phyloP scores from a whole-genome alignment of 2,329 filamentous ascomycete genomes.

The Aspergillus terreus region DNA sequence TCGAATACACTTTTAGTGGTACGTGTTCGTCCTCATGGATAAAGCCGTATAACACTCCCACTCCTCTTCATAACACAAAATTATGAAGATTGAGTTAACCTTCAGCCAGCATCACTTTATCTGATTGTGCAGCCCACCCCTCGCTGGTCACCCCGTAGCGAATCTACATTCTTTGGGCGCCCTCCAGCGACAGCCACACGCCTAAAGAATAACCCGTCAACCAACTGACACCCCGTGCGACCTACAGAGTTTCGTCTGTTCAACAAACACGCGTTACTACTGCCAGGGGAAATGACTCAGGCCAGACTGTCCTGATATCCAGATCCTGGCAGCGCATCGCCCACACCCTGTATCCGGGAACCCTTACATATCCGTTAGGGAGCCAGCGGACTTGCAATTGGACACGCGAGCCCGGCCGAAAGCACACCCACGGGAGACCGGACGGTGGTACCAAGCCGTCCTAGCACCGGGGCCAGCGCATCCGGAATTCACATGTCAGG shows the following conservation, averaged over 20 bases:
- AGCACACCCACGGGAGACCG: background rate
- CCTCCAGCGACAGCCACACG: no score
- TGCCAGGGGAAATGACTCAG: no score
- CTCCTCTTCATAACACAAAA: background rate
- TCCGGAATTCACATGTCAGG: background rate
- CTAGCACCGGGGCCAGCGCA: background rate
- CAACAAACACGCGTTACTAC: no score
- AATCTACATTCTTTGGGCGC: no score
- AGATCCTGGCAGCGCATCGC: no score
- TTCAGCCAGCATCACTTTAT: background rate
- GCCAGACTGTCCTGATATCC: no score
- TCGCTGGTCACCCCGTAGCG: background rate
- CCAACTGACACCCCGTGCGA: no score
- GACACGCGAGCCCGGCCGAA: background rate
- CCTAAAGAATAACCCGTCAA: no score
- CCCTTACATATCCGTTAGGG: no score
- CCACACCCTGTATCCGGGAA: no score
- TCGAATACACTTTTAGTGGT: background rate
- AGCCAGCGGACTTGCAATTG: background rate
- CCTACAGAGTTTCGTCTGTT: no score
- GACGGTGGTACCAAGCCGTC: background rate
- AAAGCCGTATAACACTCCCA: background rate
- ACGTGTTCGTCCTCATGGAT: background rate
- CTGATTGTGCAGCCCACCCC: background rate
- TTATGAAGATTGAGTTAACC: background rate